Evolutionary conservation across 139 green algal species (phyloP).

Genomic region (Deuterostichococcus epilithicus): DNA sequence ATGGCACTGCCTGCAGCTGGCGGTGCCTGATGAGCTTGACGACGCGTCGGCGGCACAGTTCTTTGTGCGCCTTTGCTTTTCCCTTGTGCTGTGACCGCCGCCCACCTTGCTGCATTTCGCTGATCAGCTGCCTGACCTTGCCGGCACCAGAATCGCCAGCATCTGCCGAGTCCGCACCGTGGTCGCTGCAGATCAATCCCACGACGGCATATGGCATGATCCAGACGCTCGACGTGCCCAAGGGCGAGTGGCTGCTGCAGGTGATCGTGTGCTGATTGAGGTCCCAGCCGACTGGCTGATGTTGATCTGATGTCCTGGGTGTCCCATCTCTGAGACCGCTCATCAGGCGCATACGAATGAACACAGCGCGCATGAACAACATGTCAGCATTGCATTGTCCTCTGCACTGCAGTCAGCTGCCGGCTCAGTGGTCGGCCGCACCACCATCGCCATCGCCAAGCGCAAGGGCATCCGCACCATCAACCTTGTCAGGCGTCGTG

Average conservation of each 20-base stretch:
- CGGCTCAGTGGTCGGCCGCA: neutral
- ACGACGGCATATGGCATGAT: conserved; percentile 45
- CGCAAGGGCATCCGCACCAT: neutral
- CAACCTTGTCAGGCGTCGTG: neutral
- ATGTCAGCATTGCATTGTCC: no score
- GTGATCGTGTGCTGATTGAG: no score
- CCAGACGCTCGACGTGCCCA: conserved; percentile 21
- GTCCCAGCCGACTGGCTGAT: no score
- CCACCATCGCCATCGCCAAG: neutral
- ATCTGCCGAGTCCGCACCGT: no score
- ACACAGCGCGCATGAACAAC: no score
- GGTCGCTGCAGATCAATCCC: conserved; percentile 6
- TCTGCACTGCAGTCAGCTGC: neutral
- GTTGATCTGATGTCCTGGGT: no score
- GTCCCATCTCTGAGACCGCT: no score
- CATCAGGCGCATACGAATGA: no score
- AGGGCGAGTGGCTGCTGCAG: conserved; percentile 33
- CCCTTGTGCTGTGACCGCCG: neutral
- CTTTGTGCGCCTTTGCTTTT: neutral
- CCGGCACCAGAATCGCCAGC: no score
- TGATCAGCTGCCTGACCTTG: neutral
- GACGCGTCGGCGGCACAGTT: conserved; percentile 42
- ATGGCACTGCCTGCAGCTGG: no score
- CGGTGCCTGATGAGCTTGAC: conserved; percentile 29
- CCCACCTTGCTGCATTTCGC: neutral